Evolutionary conservation across 139 green algal species (phyloP).

Genomic region (Astrephomene gubernaculifera): DNA sequence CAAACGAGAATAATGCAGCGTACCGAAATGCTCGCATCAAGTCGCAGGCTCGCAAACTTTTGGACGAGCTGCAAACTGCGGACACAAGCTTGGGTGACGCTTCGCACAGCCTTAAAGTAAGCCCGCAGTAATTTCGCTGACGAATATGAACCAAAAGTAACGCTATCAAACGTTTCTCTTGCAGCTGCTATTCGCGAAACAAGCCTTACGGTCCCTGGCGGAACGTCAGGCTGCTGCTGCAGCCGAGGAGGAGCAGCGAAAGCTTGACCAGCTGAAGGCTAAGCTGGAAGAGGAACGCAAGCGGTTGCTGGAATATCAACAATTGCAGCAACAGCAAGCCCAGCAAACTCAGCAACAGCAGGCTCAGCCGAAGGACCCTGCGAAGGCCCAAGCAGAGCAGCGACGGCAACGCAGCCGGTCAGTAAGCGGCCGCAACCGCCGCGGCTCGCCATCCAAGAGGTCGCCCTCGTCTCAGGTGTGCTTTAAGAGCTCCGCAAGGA

Average conservation of each 20-base stretch:
- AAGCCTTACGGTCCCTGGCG: background rate
- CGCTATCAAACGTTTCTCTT: background rate
- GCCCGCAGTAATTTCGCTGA: background rate
- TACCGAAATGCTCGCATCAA: slow-evolving; percentile 35
- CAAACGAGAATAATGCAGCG: background rate
- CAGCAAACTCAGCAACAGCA: background rate
- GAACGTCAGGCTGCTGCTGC: slow-evolving; percentile 10
- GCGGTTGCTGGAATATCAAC: background rate
- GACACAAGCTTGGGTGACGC: slow-evolving; percentile 19
- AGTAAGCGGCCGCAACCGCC: background rate
- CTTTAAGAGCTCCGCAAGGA: too few relatives aligned
- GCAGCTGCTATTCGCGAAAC: slow-evolving; percentile 27
- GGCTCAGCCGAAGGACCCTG: background rate
- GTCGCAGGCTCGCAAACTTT: slow-evolving; percentile 20
- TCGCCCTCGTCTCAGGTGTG: background rate
- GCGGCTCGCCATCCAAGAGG: background rate
- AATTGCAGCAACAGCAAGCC: background rate
- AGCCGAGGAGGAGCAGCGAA: slow-evolving; percentile 18
- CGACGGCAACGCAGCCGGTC: background rate
- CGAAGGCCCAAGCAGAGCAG: background rate
- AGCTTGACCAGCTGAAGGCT: background rate
- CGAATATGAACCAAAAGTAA: background rate
- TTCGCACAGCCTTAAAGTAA: slow-evolving; percentile 25
- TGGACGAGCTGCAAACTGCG: slow-evolving; percentile 26
- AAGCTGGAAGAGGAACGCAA: slow-evolving; percentile 2